phyloP scores from a whole-genome alignment of 1,284 basidiomycete species.

The Phylloporus sp. region DNA sequence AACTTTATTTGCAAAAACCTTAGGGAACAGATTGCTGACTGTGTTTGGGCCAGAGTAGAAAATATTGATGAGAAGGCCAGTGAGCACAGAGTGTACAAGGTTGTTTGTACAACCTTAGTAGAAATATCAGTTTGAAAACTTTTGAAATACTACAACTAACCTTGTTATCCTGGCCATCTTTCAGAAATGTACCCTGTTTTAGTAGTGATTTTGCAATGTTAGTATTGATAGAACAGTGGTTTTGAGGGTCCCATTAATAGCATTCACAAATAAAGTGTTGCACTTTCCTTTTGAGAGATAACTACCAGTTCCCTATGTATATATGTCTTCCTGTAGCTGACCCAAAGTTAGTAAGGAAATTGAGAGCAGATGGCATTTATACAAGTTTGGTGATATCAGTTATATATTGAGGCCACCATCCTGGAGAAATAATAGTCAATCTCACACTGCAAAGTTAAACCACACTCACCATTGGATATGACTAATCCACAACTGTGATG shows the following conservation, averaged over 20 bases:
- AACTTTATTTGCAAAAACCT: no score
- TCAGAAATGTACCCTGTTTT: no score
- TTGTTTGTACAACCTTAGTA: no score
- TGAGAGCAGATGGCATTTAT: not conserved
- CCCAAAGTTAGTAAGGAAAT: not conserved
- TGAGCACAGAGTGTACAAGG: no score
- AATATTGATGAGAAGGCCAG: no score
- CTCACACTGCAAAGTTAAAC: not conserved
- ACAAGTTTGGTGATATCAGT: not conserved
- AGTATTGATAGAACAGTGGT: not conserved
- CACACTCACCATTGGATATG: not conserved
- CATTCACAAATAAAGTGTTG: not conserved
- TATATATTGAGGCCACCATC: conserved; percentile 1
- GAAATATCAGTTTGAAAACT: no score
- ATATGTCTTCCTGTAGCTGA: not conserved
- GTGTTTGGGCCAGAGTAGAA: no score
- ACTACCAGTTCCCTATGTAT: not conserved
- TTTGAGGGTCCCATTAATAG: not conserved
- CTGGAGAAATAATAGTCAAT: not conserved
- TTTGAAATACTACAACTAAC: no score
- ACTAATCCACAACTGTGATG: not conserved
- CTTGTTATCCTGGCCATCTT: no score
- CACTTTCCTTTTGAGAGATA: not conserved
- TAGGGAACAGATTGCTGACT: no score
- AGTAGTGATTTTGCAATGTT: not conserved